Base-by-base conservation (phyloP, 176 grass and related monocot genomes). In the Metroxylon sagu region DNA sequence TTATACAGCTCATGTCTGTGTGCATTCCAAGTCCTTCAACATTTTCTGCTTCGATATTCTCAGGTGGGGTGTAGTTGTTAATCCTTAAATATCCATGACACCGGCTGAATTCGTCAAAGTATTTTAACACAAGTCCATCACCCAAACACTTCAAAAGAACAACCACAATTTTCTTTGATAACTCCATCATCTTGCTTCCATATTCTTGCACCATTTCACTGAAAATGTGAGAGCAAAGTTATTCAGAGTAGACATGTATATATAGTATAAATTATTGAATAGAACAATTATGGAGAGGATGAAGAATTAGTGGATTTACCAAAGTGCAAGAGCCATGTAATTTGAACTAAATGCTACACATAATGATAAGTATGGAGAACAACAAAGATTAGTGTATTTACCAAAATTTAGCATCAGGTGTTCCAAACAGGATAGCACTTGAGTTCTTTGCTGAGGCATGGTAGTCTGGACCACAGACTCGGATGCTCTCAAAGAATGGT, bases 1-100 rank as follows among this genome's bases (percentile, higher is more conserved):
- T 64, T 49, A 64, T 64, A 31, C 61, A 64, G 61, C 39, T 64
- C 61, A 64, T 64, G 61, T 64, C 61, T 21, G 39, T 64, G 61
- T 64, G 61, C 61, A 50, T 64, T 23, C 61, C 61, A 14, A 64
- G 61, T 31, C 61, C 61, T 49, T 50, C 61, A 23, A 64, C 61
- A 8, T 50, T 35, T 18, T 43, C 35, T 43, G 18, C 5, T 49
- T 25, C 14, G n/a, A 21, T 6, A 19, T 21, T 14, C 14, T 64
- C 61, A 19, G 61, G 61, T 26, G 39, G 31, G 10, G 61, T 25
- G 61, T 64, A 64, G 43, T 64, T 48, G 43, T 64, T 64, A 4
- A 64, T 64, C 61, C 61, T 19, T 25, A 64, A 35, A 64, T 64
- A 64, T 26, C 61, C 61, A 49, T 50, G 61, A 8, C 61, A 64